phyloP scores from a whole-genome alignment of 768 basidiomycete species.

The Imleria badia region DNA sequence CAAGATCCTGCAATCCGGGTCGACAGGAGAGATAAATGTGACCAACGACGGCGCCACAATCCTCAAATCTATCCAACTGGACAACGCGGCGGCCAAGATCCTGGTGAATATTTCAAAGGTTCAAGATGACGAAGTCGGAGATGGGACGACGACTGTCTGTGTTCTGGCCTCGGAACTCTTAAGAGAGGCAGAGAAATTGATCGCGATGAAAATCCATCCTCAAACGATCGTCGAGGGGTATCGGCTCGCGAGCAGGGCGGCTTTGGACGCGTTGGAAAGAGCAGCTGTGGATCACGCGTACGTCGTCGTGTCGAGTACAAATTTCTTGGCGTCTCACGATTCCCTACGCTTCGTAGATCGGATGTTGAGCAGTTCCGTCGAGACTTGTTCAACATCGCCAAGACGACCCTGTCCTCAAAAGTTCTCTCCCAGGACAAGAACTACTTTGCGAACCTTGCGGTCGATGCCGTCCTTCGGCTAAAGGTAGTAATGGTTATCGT shows the following conservation, averaged over 20 bases:
- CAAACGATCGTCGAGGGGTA: slow-evolving; percentile 98
- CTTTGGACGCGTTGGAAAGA: slow-evolving; percentile 79
- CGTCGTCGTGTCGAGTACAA: slow-evolving; percentile 30
- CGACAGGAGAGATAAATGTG: slow-evolving; percentile 90
- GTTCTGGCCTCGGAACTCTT: slow-evolving; percentile 90
- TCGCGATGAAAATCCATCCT: slow-evolving; percentile 90
- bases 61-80: slow-evolving; percentile 93
- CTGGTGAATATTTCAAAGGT: slow-evolving; percentile 99
- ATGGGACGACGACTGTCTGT: slow-evolving; percentile 90
- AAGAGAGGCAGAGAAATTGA: slow-evolving; percentile 93
- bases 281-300: slow-evolving; percentile 84
- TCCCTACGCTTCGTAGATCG: slow-evolving; percentile 42
- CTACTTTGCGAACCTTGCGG: slow-evolving; percentile 97
- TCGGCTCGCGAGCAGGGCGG: slow-evolving; percentile 85
- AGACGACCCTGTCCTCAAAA: slow-evolving; percentile 94
- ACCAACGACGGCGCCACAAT: slow-evolving; percentile 99
- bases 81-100: slow-evolving; percentile 99
- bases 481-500: slow-evolving; percentile 50
- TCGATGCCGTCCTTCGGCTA: slow-evolving; percentile 91
- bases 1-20: slow-evolving; percentile 94
- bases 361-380: slow-evolving; percentile 75
- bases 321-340: neutral
- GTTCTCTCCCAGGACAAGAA: slow-evolving; percentile 96
- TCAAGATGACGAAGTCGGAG: slow-evolving; percentile 99
- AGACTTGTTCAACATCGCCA: slow-evolving; percentile 95